A percentile compares a stretch with the other conserved stretches of the same genome.
These are phyloP conservation scores for Heliosperma pusillum DNA, from an alignment of 148 eudicot species.

Conservation along the genomic window DNA sequence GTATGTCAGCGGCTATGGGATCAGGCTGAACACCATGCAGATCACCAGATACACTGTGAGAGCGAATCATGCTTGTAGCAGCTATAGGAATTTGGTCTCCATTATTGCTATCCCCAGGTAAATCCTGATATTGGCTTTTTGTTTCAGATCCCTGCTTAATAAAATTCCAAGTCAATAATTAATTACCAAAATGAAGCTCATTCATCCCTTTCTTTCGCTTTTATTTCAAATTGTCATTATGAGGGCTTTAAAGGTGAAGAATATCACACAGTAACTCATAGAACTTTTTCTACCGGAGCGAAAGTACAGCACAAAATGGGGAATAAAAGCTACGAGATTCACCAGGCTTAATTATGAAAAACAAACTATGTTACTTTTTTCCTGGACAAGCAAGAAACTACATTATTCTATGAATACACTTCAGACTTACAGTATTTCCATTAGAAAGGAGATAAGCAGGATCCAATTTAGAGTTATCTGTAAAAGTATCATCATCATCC, in stretches of 20 bases:
- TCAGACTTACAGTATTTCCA: slow-evolving; percentile 69
- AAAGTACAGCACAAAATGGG: not conserved
- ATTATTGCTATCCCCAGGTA: slow-evolving; percentile 54
- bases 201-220: not conserved
- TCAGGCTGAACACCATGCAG: slow-evolving; percentile 95
- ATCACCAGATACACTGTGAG: slow-evolving; percentile 96
- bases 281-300: too few species aligned
- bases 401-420: slow-evolving; percentile 3
- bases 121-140: slow-evolving; percentile 45
- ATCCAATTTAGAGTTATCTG: slow-evolving; percentile 51
- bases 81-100: slow-evolving; percentile 59
- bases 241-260: not conserved
- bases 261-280: not conserved
- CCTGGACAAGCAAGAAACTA: too few species aligned
- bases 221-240: not conserved
- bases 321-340: not conserved
- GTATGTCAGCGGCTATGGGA: slow-evolving; percentile 97
- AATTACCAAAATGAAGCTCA: not conserved
- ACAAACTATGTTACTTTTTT: not conserved
- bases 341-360: not conserved
- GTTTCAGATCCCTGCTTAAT: slow-evolving; percentile 36
- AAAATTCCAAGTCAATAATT: slow-evolving; percentile 3
- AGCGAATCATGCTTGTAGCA: slow-evolving; percentile 78
- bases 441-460: slow-evolving; percentile 52
- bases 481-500: slow-evolving; percentile 77